Base-by-base conservation (phyloP, 768 basidiomycete genomes). In the Imleria badia region DNA sequence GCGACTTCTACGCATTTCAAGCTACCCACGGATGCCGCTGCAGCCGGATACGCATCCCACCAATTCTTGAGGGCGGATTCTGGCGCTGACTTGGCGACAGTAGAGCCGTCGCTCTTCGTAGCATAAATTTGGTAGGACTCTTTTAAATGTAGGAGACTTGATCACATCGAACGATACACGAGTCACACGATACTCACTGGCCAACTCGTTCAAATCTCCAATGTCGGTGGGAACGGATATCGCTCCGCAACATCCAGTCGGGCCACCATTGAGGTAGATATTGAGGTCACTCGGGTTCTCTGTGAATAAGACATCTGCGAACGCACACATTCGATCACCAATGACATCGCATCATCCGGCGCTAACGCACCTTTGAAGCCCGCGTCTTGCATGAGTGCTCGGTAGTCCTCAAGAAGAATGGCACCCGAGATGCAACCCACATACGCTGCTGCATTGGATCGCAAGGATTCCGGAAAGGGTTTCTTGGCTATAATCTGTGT, bases 21-120 rank as follows among this genome's bases (percentile, higher is more conserved):
- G 3, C 13, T 15, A 30, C 30, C 20, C 6, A 72, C 70, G 2
- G 71, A 61, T 2, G 78, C 73, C 38, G 63, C 34, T 3, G 54
- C 70, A 6, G 59, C 41, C 0, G 83, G 83, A 60, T 79, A 83
- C 0, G 80, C 81, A 50, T 82, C 77, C 81, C 79, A 82, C 79
- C 79, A 83, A 3, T 70, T 69, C 15, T 68, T 62, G 31, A 83
- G 72, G 6, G 72, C 59, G 2, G 45, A 52, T 23, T 17, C 30
- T 6, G 56, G 54, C 7, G 36, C 48, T 0, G 59, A 34, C 19
- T 48, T 33, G 4, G 45, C 14, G 11, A 38, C 15, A 26, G n/a
- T 17, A 19, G 44, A 2, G 19, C 10, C 38, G 2, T 56, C 56
- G 2, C 66, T 55, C 55, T 82, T 83, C 17, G 60, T 46, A 5